phyloP scores from a whole-genome alignment of 169 alveolate species.

The Amoebophrya sp. region DNA sequence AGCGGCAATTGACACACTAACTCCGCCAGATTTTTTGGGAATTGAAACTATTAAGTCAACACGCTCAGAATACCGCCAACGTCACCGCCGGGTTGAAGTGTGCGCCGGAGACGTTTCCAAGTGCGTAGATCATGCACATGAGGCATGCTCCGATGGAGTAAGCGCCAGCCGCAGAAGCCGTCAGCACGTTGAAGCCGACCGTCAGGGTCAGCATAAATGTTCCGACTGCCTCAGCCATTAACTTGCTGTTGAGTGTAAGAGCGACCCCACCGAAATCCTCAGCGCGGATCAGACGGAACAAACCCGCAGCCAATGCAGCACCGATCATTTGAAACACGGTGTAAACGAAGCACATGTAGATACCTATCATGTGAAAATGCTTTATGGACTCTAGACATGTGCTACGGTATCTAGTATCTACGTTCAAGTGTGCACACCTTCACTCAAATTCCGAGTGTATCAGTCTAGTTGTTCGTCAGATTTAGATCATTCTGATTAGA shows the following conservation, averaged over 20 bases:
- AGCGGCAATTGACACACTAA: too few relatives aligned
- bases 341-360: slow-evolving; percentile 33
- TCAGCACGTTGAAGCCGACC: slow-evolving; percentile 42
- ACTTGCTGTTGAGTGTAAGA: slow-evolving; percentile 11
- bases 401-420: too few relatives aligned
- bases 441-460: too few relatives aligned
- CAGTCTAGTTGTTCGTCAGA: too few relatives aligned
- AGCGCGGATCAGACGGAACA: slow-evolving; percentile 41
- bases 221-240: slow-evolving; percentile 40
- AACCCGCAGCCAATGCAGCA: slow-evolving; percentile 41
- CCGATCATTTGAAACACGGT: slow-evolving; percentile 38
- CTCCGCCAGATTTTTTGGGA: too few relatives aligned
- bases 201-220: slow-evolving; percentile 43
- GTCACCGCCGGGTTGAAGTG: slow-evolving; percentile 47
- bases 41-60: too few relatives aligned
- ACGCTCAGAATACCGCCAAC: slow-evolving; percentile 33
- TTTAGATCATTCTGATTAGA: too few relatives aligned
- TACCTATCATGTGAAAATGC: too few relatives aligned
- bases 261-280: slow-evolving; percentile 39
- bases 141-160: slow-evolving; percentile 45
- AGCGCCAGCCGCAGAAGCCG: slow-evolving; percentile 39
- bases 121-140: slow-evolving; percentile 44
- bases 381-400: too few relatives aligned
- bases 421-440: too few relatives aligned
- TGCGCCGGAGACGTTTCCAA: slow-evolving; percentile 44